Evolutionary conservation across 2,329 filamentous ascomycete species (phyloP), one percentile per base, ranked within the genome.

Genomic region (Sporothrix curviconia): DNA sequence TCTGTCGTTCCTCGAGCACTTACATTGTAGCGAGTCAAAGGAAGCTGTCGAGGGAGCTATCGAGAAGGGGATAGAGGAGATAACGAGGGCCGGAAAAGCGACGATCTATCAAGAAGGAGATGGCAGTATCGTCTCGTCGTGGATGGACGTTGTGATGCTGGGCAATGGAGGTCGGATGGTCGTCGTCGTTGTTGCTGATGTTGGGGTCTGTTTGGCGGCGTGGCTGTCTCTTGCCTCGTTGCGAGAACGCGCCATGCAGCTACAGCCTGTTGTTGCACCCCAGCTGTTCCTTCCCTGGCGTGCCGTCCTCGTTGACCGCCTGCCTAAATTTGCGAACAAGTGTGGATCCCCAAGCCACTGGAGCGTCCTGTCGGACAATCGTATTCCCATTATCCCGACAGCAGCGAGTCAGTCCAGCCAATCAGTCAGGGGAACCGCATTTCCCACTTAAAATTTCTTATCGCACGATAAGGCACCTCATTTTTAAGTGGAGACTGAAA

Each of bases 221-320:
- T 44, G 56, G 15, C 15, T 49, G 44, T 49, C 44, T 43, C 25
- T 39, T 32, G 67, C 70, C 70, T 39, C 24, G 12, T 24, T 36
- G 15, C 14, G 11, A 17, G 60, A 58, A 64, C 61, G 62, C 62
- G 62, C 62, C 62, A 74, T 71, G 64, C 65, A 72, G 71, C 72
- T 74, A 73, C 72, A 74, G 72, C 72, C 72, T 74, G 68, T 62
- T 58, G 63, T 55, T 49, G n/a, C n/a, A n/a, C 36, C 14, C 32
- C 28, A 12, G 54, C 19, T 36, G 40, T 30, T 37, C 42, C 40
- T 54, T 24, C 49, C 56, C 37, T 8, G 19, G 22, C 12, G 42
- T 28, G 44, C 19, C 40, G 37, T n/a, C 50, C 30, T 52, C 43
- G 57, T 55, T 47, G 47, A 49, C 47, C 55, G 63, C 62, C 58